phyloP scores from a whole-genome alignment of 2,329 filamentous ascomycete genomes.

The Samsoniella hepiali region DNA sequence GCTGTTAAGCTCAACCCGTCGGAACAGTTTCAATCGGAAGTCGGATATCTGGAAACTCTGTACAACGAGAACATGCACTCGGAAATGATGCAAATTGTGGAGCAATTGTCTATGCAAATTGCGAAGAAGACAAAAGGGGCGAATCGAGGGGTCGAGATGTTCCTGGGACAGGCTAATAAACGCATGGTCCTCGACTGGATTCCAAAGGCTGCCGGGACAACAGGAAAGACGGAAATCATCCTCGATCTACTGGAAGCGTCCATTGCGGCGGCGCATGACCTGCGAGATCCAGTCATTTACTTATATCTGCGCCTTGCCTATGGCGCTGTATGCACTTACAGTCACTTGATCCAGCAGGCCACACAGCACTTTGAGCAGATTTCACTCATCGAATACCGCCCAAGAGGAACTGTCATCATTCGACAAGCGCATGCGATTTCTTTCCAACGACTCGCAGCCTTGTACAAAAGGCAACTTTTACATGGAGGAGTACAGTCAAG shows the following conservation, averaged over 20 bases:
- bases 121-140: slow-evolving; percentile 26
- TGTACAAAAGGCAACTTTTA: slow-evolving; percentile 37
- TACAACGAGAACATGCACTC: slow-evolving; percentile 36
- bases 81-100: slow-evolving; percentile 35
- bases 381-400: slow-evolving; percentile 36
- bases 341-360: slow-evolving; percentile 33
- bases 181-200: slow-evolving; percentile 38
- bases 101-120: slow-evolving; percentile 30
- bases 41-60: slow-evolving; percentile 36
- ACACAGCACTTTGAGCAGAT: slow-evolving; percentile 36
- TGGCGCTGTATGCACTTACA: slow-evolving; percentile 35
- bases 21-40: slow-evolving; percentile 38
- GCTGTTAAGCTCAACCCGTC: slow-evolving; percentile 26
- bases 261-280: slow-evolving; percentile 32
- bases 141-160: slow-evolving; percentile 34
- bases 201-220: slow-evolving; percentile 38
- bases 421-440: slow-evolving; percentile 39
- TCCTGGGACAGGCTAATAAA: slow-evolving; percentile 35
- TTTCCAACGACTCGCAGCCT: slow-evolving; percentile 37
- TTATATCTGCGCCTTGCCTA: slow-evolving; percentile 38
- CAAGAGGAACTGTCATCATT: slow-evolving; percentile 38
- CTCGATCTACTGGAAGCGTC: slow-evolving; percentile 30
- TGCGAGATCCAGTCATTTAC: slow-evolving; percentile 36
- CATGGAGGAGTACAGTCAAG: slow-evolving; percentile 27
- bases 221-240: slow-evolving; percentile 30